Evolutionary conservation across 2,329 filamentous ascomycete species (phyloP).

Genomic region (Parasarocladium wereldwijsianum): DNA sequence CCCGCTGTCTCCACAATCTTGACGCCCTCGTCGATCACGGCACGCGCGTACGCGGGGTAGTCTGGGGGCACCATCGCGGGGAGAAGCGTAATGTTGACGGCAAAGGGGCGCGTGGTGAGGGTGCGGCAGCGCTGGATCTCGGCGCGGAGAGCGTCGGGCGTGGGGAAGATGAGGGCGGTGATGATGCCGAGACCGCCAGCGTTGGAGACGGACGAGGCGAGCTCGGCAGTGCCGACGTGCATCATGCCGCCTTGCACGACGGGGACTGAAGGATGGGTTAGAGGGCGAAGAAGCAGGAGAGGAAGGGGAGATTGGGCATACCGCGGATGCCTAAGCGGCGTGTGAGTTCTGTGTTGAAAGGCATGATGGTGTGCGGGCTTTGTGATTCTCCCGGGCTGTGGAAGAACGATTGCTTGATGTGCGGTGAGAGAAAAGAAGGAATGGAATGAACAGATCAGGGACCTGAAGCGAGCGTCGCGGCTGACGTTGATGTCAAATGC

Average conservation of each 20-base stretch:
- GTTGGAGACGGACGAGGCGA: conserved; percentile 63
- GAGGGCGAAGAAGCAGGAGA: not conserved
- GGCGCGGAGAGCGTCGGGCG: conserved; percentile 78
- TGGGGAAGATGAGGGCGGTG: conserved; percentile 83
- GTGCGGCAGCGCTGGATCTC: conserved; percentile 79
- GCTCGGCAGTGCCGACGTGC: conserved; percentile 69
- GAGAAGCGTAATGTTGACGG: conserved; percentile 87
- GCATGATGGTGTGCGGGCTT: conserved; percentile 24
- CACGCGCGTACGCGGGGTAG: conserved; percentile 82
- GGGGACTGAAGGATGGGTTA: conserved; percentile 38
- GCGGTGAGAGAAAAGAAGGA: not conserved
- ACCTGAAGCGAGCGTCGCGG: not conserved
- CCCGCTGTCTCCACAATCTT: conserved; percentile 86
- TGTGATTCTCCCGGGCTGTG: not conserved
- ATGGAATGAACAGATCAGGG: not conserved
- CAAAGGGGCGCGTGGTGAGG: conserved; percentile 71
- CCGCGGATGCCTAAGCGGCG: conserved; percentile 41
- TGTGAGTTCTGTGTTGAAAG: conserved; percentile 42
- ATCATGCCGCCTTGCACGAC: conserved; percentile 81
- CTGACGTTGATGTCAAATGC: not conserved
- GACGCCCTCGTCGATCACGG: conserved; percentile 86
- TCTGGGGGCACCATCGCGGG: conserved; percentile 81
- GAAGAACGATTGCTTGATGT: not conserved
- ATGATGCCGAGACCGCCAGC: conserved; percentile 73
- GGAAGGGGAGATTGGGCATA: conserved; percentile 9